These are phyloP conservation scores for Cochlearia excelsa DNA, from an alignment of 345 rosid genomes.

Conservation along the genomic window DNA sequence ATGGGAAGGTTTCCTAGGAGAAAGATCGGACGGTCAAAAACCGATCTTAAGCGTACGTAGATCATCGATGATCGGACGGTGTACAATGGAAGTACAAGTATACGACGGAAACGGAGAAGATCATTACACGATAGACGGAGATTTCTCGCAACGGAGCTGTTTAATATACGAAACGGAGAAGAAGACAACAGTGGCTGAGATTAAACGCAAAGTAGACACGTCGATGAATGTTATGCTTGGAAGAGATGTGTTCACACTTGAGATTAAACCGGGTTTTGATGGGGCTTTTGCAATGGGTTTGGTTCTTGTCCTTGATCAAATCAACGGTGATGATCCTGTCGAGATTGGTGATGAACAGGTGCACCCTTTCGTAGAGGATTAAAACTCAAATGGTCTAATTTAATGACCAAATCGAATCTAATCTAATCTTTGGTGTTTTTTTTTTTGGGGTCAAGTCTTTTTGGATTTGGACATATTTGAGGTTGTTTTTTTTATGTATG, in stretches of 20 bases:
- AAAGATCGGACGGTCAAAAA: conserved; percentile 63
- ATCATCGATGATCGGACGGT: conserved; percentile 65
- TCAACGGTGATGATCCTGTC: conserved; percentile 52
- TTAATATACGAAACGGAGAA: conserved; percentile 42
- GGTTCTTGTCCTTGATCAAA: conserved; percentile 79
- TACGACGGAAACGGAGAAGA: conserved; percentile 45
- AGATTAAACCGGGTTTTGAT: conserved; percentile 68
- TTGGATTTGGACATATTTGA: too few species aligned
- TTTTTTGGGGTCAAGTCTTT: too few species aligned
- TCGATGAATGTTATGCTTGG: conserved; percentile 81
- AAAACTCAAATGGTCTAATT: conserved; percentile 3
- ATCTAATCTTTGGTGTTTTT: not conserved
- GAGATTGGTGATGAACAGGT: conserved; percentile 37
- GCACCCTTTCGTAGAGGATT: conserved; percentile 39
- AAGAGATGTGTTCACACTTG: conserved; percentile 67
- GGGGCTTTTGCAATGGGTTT: conserved; percentile 87
- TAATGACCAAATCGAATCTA: conserved; percentile 20
- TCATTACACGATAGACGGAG: conserved; percentile 71
- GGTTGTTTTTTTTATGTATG: too few species aligned
- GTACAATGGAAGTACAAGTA: conserved; percentile 50
- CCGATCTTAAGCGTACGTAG: conserved; percentile 66
- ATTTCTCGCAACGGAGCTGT: conserved; percentile 58
- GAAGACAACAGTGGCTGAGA: conserved; percentile 61
- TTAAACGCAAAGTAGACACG: conserved; percentile 83
- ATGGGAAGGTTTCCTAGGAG: conserved; percentile 69